Evolutionary conservation across 148 eudicot species (phyloP), one percentile per base, ranked within the genome.

Genomic region (Vaccinium macrocarpon): DNA sequence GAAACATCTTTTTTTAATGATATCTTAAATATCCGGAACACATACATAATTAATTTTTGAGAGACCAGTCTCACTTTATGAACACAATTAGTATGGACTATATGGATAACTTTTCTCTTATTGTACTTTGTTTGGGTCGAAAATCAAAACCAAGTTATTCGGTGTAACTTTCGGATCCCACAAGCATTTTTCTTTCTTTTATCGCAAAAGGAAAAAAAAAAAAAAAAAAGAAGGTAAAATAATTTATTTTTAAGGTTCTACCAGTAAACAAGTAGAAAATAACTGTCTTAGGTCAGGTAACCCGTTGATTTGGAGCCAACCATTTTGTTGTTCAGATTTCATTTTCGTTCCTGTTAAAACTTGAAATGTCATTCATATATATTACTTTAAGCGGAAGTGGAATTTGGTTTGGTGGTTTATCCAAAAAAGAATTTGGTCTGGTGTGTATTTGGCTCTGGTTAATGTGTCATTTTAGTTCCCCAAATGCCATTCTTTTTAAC

Each of bases 331-430:
- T 76, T 76, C 49, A 49, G 25, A 50, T 76, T 76, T 76, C 79
- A 49, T 76, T 76, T 76, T 76, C 79, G 2, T 19, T 25, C 27
- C 68, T 49, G 79, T 76, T 76, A 76, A 50, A 75, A 21, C 56
- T 76, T n/a, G 57, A 21, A 50, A 50, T n/a, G 18, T 76, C 12
- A 6, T 56, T 48, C 23, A 51, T 55, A 21, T 2, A 21, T 50
- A 70, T 8, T 66, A n/a, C 48, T 48, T 21, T 3, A 53, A 23
- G 78, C 6, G 53, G 23, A 42, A 42, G 51, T 21, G 52, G 29
- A 9, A 76, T 18, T 76, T 49, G 79, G 38, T 35, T 76, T 49
- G 79, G 32, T 4, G 57, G n/a, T n/a, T n/a, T n/a, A n/a, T n/a
- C n/a, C n/a, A n/a, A n/a, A n/a, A n/a, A n/a, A n/a, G 29, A 9